Evolutionary conservation across 2,329 filamentous ascomycete species (phyloP).

Genomic region (Helotiales sp.): DNA sequence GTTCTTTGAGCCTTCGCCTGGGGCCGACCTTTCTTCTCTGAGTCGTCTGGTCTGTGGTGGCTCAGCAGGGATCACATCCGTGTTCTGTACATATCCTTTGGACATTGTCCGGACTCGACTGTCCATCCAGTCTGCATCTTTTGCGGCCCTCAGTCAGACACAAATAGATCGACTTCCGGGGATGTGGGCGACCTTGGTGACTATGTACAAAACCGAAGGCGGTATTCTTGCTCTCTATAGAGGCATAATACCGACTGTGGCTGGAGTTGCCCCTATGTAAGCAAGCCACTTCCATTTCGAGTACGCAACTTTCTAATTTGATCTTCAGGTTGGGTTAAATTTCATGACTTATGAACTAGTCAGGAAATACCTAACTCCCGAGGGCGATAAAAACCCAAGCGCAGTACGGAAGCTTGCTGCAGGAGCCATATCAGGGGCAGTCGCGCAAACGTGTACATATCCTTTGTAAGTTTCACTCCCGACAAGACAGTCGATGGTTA

Average conservation of each 20-base stretch:
- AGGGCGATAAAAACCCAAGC: constrained; percentile 83
- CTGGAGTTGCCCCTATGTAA: constrained; percentile 94
- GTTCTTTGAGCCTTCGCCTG: constrained; percentile 78
- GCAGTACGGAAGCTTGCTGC: constrained; percentile 82
- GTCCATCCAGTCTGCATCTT: constrained; percentile 97
- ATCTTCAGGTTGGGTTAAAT: constrained; percentile 80
- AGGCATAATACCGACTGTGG: constrained; percentile 90
- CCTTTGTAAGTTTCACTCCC: constrained; percentile 73
- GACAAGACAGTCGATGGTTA: constrained; percentile 29
- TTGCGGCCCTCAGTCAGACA: constrained; percentile 71
- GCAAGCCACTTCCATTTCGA: constrained; percentile 32
- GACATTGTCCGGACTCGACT: constrained; percentile 96
- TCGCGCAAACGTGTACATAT: constrained; percentile 97
- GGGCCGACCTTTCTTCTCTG: constrained; percentile 73
- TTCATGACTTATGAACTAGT: constrained; percentile 98
- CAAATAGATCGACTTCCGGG: constrained; percentile 74
- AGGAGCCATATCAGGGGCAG: constrained; percentile 91
- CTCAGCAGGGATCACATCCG: constrained; percentile 91
- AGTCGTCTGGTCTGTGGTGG: constrained; percentile 88
- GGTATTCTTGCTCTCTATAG: constrained; percentile 87
- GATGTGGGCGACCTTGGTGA: constrained; percentile 83
- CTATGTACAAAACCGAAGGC: constrained; percentile 92
- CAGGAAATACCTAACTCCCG: constrained; percentile 80
- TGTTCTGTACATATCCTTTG: constrained; percentile 92
- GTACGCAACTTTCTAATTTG: constrained; percentile 3